A percentile compares a stretch with the other conserved stretches of the same genome.
These are phyloP conservation scores for Yamadazyma kanchanaburiensis DNA, from an alignment of 1,139 yeast species.

Conservation along the genomic window DNA sequence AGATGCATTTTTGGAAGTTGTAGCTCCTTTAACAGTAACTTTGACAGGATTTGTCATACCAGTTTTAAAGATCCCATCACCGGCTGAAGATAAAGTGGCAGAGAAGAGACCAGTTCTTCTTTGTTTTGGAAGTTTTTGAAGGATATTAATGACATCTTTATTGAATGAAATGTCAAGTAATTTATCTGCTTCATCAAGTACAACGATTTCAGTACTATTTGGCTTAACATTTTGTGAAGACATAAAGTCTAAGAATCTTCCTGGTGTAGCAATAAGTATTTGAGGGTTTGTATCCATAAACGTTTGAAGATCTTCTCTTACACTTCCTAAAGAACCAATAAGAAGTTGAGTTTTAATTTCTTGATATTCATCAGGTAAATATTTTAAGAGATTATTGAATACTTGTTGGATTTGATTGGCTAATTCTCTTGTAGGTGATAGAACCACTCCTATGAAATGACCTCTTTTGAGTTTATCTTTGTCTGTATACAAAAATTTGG, in stretches of 20 bases:
- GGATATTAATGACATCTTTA: conserved; percentile 62
- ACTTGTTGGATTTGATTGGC: conserved; percentile 81
- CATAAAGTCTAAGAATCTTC: conserved; percentile 77
- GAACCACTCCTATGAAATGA: conserved; percentile 65
- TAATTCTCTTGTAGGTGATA: conserved; percentile 91
- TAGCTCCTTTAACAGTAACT: conserved; percentile 62
- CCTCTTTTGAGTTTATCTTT: conserved; percentile 48
- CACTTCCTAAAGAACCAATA: conserved; percentile 73
- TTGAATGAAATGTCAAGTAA: conserved; percentile 78
- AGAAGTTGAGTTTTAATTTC: conserved; percentile 63
- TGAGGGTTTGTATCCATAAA: conserved; percentile 61
- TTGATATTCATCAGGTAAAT: conserved; percentile 48
- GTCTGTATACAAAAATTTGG: conserved; percentile 24
- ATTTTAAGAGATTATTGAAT: conserved; percentile 55
- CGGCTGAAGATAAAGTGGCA: conserved; percentile 85
- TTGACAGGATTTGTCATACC: conserved; percentile 91
- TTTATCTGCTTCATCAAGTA: conserved; percentile 92
- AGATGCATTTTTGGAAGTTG: conserved; percentile 19
- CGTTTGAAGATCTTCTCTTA: conserved; percentile 68
- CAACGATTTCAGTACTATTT: conserved; percentile 63
- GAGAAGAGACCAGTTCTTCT: conserved; percentile 91
- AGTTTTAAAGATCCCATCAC: conserved; percentile 61
- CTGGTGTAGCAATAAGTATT: conserved; percentile 89
- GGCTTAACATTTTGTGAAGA: conserved; percentile 49
- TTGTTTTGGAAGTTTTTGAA: conserved; percentile 76